Base-by-base conservation (phyloP, 2,329 filamentous ascomycete species). In the Pseudogymnoascus sp. region DNA sequence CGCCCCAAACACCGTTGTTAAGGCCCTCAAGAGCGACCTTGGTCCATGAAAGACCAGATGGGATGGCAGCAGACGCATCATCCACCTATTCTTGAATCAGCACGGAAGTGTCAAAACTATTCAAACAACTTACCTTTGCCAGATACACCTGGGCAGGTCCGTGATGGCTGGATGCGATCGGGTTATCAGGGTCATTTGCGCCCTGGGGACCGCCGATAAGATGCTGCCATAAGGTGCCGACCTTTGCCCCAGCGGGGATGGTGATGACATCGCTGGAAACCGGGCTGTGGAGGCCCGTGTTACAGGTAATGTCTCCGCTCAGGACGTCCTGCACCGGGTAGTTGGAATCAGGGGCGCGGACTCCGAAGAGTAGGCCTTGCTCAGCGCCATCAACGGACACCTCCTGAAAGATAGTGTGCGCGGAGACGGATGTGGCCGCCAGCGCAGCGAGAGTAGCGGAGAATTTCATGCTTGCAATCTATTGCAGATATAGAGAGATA, bases 141-240 rank as follows among this genome's bases (percentile, higher is more conserved):
- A 78, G 71, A 64, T 78, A 78, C 9, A 74, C 72, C 70, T 74
- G 76, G 31, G 76, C 68, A 5, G 76, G 76, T 1, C 76, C 75
- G 54, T 76, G 79, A 67, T 80, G 78, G 33, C 72, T 75, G 58
- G 73, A 70, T 7, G 79, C 78, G 63, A 80, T 80, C 6, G 78
- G 78, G 62, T 81, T 72, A 63, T 81, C 79, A 2, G 74, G 65
- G 65, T 79, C 77, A 61, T 75, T 74, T 13, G 74, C 35, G 36
- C 66, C 69, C 66, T 81, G 77, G 1, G 75, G 69, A 26, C 79
- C 79, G 37, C 79, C 79, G 58, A 81, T 76, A n/a, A 80, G 73
- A 67, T 81, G 78, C 15, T 78, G 75, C 74, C 77, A 82, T 68
- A 73, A 75, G 3, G 79, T 76, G 9, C 78, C 77, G 17, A 82